These are phyloP conservation scores for Mortierella claussenii DNA, from an alignment of 192 early-diverging fungal species.

Conservation along the genomic window DNA sequence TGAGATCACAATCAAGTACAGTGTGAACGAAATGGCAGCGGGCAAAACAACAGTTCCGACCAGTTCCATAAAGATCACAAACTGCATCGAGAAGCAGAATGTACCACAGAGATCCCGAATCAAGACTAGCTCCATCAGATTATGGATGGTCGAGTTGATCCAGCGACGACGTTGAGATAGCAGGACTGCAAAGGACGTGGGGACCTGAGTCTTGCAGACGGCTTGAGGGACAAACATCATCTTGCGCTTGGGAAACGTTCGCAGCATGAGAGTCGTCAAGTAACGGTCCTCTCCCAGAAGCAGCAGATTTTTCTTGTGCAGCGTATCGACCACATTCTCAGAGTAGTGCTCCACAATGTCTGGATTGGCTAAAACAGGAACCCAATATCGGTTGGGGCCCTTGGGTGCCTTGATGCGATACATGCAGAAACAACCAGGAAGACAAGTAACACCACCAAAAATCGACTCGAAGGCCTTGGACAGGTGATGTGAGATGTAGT, in stretches of 20 bases:
- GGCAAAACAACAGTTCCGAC: constrained; percentile 93
- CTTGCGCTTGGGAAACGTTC: constrained; percentile 90
- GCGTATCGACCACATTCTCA: constrained; percentile 81
- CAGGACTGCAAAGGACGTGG: constrained; percentile 85
- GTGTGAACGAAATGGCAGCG: constrained; percentile 88
- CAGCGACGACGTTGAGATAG: constrained; percentile 90
- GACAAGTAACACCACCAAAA: constrained; percentile 83
- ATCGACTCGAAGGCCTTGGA: constrained; percentile 84
- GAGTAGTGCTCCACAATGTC: constrained; percentile 88
- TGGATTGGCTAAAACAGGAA: constrained; percentile 81
- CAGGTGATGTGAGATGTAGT: constrained; percentile 79
- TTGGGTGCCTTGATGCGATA: constrained; percentile 85
- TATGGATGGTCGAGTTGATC: constrained; percentile 97
- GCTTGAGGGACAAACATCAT: constrained; percentile 93
- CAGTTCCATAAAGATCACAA: constrained; percentile 95
- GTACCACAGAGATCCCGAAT: constrained; percentile 89
- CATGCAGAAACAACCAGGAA: constrained; percentile 86
- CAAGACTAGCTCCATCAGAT: constrained; percentile 84
- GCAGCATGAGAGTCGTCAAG: constrained; percentile 90
- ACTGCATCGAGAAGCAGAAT: constrained; percentile 96
- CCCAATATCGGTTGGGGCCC: constrained; percentile 78
- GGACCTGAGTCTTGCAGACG: constrained; percentile 92
- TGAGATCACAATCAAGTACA: constrained; percentile 82
- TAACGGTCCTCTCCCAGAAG: constrained; percentile 93
- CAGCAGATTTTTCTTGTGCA: constrained; percentile 92